phyloP scores from a whole-genome alignment of 495 filamentous ascomycete genomes.

The Articulospora tetracladia region DNA sequence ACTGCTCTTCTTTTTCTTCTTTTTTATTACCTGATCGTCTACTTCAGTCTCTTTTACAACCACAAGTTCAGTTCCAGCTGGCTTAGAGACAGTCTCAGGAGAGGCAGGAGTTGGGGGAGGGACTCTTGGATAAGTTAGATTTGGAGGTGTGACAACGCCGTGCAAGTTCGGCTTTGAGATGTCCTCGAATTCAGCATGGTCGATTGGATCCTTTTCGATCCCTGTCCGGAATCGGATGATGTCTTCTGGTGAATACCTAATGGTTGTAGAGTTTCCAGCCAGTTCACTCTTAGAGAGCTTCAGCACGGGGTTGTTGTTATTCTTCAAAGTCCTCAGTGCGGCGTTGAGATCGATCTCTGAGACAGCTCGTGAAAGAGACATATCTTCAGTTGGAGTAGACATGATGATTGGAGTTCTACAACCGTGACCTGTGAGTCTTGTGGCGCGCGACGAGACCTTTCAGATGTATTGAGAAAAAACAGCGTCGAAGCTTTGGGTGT shows the following conservation, averaged over 20 bases:
- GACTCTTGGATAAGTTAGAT: neutral
- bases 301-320: neutral
- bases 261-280: neutral
- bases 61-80: neutral
- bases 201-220: neutral
- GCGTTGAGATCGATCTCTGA: conserved; percentile 17
- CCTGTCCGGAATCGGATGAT: conserved; percentile 10
- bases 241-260: conserved; percentile 12
- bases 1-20: conserved; percentile 25
- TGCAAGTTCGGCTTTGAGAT: neutral
- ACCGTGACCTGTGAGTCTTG: neutral
- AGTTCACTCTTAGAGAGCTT: neutral
- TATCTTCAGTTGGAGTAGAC: neutral
- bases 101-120: conserved; percentile 13
- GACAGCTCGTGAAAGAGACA: conserved; percentile 14
- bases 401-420: neutral
- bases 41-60: neutral
- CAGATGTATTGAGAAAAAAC: no score
- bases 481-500: no score
- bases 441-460: no score
- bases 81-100: neutral
- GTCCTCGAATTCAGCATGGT: neutral
- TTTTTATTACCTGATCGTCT: conserved; percentile 15
- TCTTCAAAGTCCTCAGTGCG: neutral
- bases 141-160: conserved; percentile 12